phyloP scores from a whole-genome alignment of 2,329 filamentous ascomycete genomes.

The Paraphoma chrysanthemicola region DNA sequence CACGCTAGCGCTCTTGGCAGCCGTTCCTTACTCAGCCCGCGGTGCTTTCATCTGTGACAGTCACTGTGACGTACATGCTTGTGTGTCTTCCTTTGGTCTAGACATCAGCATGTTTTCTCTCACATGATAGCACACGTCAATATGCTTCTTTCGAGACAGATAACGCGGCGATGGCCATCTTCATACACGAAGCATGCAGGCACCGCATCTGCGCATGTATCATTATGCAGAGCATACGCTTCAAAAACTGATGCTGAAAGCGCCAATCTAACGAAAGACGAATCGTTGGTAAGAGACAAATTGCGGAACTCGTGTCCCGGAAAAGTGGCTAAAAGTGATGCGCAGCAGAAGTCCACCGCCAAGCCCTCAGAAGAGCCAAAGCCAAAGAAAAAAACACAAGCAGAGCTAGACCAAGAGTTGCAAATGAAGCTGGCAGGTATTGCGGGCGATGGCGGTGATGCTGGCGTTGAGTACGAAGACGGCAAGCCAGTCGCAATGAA shows the following conservation, averaged over 20 bases:
- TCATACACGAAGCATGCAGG: neutral
- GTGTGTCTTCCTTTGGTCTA: neutral
- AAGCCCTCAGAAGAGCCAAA: conserved; percentile 20
- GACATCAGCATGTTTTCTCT: neutral
- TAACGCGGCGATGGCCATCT: neutral
- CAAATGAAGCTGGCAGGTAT: conserved; percentile 69
- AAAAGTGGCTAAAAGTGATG: conserved; percentile 1
- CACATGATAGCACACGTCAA: neutral
- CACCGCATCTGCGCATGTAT: neutral
- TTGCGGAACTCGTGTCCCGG: neutral
- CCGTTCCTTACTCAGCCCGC: conserved; percentile 1
- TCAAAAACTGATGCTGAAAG: conserved; percentile 2
- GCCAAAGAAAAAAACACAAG: conserved; percentile 60
- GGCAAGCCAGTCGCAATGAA: conserved; percentile 77
- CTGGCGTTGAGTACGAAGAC: conserved; percentile 77
- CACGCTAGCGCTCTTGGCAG: conserved; percentile 28
- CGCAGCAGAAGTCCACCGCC: conserved; percentile 11
- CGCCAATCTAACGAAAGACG: neutral
- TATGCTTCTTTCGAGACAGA: neutral
- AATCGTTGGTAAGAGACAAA: neutral
- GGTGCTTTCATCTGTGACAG: conserved; percentile 1
- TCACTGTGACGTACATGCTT: conserved; percentile 33
- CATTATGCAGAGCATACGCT: neutral
- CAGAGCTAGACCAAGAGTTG: conserved; percentile 72
- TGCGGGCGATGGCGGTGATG: conserved; percentile 72